Conservation (phyloP, 116 monocot genomes). For the Posidonia oceanica region DNA sequence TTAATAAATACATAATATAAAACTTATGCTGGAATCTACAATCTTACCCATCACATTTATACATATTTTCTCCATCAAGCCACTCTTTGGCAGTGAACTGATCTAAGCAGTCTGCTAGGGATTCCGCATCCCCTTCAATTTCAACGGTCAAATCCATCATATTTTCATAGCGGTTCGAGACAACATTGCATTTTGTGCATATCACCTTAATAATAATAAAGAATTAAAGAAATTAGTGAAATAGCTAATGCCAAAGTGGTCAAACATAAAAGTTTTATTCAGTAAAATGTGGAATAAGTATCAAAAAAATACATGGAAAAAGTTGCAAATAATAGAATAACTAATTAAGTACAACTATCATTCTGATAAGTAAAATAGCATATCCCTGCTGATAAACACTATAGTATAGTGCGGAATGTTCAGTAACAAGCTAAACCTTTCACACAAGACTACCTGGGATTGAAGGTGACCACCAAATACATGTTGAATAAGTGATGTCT, state of each 20-base stretch:
- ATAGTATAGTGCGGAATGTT: not conserved
- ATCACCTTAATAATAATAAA: slow-evolving; percentile 41
- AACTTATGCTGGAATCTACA: not conserved
- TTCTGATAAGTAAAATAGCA: no score
- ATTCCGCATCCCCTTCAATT: slow-evolving; percentile 85
- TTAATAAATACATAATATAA: not conserved
- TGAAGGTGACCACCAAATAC: slow-evolving; percentile 95
- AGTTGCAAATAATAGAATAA: no score
- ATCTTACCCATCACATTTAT: slow-evolving; percentile 93
- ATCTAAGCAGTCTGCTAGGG: slow-evolving; percentile 75
- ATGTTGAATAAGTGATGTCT: slow-evolving; percentile 85
- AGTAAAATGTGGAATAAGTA: no score
- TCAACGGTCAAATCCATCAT: slow-evolving; percentile 99
- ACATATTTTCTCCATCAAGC: slow-evolving; percentile 98
- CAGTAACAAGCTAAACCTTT: not conserved
- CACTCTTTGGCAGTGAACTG: slow-evolving; percentile 79
- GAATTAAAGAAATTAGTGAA: not conserved
- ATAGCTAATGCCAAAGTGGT: not conserved
- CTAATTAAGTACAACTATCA: no score
- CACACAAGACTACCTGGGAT: slow-evolving; percentile 56
- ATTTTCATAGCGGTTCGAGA: slow-evolving; percentile 91
- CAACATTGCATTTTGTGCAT: slow-evolving; percentile 67
- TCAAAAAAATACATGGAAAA: no score
- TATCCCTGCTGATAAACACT: not conserved
- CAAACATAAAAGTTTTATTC: not conserved